These are phyloP conservation scores for Chlamydomonas applanata DNA, from an alignment of 139 green algal genomes.

Conservation along the genomic window DNA sequence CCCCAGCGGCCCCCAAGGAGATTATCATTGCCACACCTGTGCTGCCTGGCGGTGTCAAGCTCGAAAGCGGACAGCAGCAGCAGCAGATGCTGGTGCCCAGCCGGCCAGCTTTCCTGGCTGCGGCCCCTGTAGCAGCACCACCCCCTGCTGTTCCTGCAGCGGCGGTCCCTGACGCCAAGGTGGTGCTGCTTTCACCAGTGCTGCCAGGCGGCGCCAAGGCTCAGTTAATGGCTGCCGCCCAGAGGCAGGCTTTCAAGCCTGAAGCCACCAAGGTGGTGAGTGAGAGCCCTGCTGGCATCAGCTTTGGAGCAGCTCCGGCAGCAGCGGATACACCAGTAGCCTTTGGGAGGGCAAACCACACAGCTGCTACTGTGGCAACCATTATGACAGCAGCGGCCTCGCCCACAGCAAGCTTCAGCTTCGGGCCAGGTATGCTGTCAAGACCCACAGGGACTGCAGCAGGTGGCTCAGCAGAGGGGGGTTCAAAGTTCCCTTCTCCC, in stretches of 20 bases:
- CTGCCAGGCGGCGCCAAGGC: not conserved
- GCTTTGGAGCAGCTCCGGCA: not conserved
- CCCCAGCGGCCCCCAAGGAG: too few species aligned
- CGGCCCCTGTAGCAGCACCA: not conserved
- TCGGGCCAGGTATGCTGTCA: too few species aligned
- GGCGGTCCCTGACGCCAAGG: not conserved
- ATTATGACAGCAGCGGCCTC: too few species aligned
- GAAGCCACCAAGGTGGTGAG: not conserved
- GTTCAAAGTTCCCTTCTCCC: too few species aligned
- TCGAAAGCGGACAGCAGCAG: not conserved
- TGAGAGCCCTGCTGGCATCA: not conserved
- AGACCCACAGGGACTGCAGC: too few species aligned
- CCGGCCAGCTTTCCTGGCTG: not conserved
- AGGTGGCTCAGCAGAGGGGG: too few species aligned
- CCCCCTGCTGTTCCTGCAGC: not conserved
- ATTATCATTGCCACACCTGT: too few species aligned
- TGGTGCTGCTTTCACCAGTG: constrained; percentile 4
- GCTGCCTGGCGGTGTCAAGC: not conserved
- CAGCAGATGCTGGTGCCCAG: not conserved
- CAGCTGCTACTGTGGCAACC: not conserved
- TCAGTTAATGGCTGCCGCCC: too few species aligned
- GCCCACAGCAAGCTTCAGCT: too few species aligned
- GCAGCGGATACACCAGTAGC: not conserved
- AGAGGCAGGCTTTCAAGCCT: too few species aligned
- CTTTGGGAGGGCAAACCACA: not conserved